phyloP scores from a whole-genome alignment of 2,329 filamentous ascomycete genomes.

The Diaporthe sp. region DNA sequence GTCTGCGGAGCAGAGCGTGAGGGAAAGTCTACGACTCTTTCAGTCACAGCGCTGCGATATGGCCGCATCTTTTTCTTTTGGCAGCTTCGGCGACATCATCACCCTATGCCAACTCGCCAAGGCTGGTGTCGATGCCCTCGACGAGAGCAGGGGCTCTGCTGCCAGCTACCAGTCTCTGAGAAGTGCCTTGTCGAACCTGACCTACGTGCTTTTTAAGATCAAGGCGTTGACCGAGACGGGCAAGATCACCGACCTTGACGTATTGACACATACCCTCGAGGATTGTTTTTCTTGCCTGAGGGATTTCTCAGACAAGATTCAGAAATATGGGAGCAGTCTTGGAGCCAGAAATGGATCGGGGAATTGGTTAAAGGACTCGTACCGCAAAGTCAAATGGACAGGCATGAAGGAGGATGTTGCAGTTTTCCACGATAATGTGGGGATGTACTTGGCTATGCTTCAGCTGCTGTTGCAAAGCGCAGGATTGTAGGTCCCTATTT shows the following conservation, averaged over 20 bases:
- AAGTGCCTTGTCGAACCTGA: no score
- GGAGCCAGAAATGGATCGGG: background rate
- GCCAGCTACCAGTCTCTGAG: no score
- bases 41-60: background rate
- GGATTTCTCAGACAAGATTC: no score
- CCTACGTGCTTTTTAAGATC: no score
- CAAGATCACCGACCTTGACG: background rate
- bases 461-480: background rate
- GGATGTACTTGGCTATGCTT: background rate
- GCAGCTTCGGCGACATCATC: background rate
- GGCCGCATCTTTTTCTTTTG: background rate
- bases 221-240: background rate
- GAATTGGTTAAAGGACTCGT: background rate
- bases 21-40: background rate
- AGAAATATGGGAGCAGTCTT: background rate
- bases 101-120: background rate
- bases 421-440: background rate
- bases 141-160: no score
- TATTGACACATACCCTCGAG: background rate
- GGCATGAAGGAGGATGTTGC: background rate
- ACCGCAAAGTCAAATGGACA: background rate
- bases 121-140: no score
- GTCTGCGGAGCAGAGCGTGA: background rate
- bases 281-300: no score
- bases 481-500: background rate